Evolutionary conservation across 495 filamentous ascomycete species (phyloP), one percentile per base, ranked within the genome.

Genomic region (Aspergillus carlsbadensis): DNA sequence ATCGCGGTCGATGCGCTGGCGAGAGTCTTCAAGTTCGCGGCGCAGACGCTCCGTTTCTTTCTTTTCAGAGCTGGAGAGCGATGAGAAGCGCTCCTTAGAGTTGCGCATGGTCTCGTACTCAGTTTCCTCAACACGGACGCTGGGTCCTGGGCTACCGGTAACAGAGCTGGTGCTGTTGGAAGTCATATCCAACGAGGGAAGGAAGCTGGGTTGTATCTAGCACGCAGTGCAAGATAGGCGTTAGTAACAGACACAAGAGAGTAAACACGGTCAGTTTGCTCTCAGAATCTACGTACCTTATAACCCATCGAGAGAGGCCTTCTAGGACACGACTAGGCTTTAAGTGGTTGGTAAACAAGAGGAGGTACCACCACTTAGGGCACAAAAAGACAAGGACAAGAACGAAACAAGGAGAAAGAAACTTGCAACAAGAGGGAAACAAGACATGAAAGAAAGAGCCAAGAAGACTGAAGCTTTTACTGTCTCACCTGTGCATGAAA

Each of bases 1-100:
- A 17, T 58, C 52, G 18, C 22, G 41, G n/a, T 40, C 54, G n/a
- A 54, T 50, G 11, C 42, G 59, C n/a, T 15, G n/a, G 2, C 14
- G 53, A 6, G 54, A 18, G 11, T 57, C 53, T 3, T 47, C 29
- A 18, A 61, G 41, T 34, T 56, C 47, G 20, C 21, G 17, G 6
- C 53, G 29, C 36, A 59, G 26, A 26, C 24, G 34, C 6, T 50
- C 21, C 3, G 54, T 39, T 20, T 26, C 33, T 37, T 13, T 6
- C 7, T 2, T 17, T 33, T 17, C 49, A 6, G 34, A 31, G 37
- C 14, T 14, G 13, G 11, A 17, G 13, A 15, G 11, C 48, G 34
- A 40, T 29, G 22, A 17, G 26, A 29, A 29, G 4, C 4, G 4
- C 26, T 29, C 2, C 3, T 29, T 52, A 21, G 17, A 6, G 10